Percentiles rank a stretch among this genome's conserved stretches.
Conservation (phyloP, 768 basidiomycete species). For the Daedaleopsis sinensis region DNA sequence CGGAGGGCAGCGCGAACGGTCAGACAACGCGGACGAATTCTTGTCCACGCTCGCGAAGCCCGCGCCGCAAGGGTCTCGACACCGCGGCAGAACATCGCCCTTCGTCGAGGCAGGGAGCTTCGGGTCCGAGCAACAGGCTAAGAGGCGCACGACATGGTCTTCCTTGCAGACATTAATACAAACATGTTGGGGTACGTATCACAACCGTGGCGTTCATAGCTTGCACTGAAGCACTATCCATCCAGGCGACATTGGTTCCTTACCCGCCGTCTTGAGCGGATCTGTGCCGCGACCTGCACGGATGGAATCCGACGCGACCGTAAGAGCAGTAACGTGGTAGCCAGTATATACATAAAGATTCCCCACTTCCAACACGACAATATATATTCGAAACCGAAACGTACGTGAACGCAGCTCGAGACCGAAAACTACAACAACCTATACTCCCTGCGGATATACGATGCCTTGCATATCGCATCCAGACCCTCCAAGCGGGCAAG, state of each 20-base stretch:
- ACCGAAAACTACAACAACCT: no score
- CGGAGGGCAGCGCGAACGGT: not conserved
- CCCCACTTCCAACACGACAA: no score
- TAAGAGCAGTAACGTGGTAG: conserved; percentile 70
- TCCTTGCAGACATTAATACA: conserved; percentile 49
- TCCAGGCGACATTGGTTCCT: conserved; percentile 29
- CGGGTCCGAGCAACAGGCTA: conserved; percentile 68
- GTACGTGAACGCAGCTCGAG: no score
- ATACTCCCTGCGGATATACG: no score
- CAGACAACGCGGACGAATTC: conserved; percentile 30
- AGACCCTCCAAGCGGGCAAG: no score
- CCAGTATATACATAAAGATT: no score
- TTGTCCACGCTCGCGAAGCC: conserved; percentile 50
- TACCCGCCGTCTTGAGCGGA: conserved; percentile 53
- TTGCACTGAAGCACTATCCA: not conserved
- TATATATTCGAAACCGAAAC: no score
- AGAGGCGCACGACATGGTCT: conserved; percentile 73
- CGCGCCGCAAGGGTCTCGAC: conserved; percentile 61
- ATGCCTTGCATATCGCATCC: no score
- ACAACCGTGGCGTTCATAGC: not conserved
- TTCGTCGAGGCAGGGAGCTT: conserved; percentile 50
- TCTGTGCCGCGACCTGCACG: conserved; percentile 70
- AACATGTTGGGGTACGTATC: conserved; percentile 45
- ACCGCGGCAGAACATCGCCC: conserved; percentile 44
- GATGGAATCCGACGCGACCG: conserved; percentile 70